Evolutionary conservation across 1,139 yeast species (phyloP).

Genomic region (Blastobotrys ciferrii): DNA sequence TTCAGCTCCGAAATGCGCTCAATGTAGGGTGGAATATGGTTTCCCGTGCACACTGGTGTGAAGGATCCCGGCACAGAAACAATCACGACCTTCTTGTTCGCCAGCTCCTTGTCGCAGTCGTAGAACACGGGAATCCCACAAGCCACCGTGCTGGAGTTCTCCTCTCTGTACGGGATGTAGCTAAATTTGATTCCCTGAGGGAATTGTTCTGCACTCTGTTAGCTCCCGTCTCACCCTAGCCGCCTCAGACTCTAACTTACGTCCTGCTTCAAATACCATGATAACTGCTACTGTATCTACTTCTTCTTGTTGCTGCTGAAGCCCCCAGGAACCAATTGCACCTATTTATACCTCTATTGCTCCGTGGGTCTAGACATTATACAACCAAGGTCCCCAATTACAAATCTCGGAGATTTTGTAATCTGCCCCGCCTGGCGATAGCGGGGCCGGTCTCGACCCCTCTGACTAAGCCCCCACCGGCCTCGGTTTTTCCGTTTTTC

Average conservation of each 20-base stretch:
- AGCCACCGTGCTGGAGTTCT: conserved; percentile 40
- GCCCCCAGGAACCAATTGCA: no score
- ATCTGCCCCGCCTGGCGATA: no score
- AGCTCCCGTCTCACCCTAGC: background rate
- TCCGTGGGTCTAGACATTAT: no score
- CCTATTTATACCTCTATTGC: no score
- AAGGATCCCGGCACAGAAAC: conserved; percentile 90
- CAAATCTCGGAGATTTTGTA: no score
- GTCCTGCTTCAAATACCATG: conserved; percentile 19
- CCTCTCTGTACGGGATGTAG: conserved; percentile 54
- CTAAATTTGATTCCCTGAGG: conserved; percentile 52
- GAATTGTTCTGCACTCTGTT: conserved; percentile 27
- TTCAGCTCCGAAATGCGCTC: conserved; percentile 51
- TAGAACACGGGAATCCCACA: conserved; percentile 52
- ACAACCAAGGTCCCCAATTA: no score
- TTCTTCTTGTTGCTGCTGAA: no score
- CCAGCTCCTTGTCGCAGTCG: conserved; percentile 47
- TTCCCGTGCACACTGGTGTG: conserved; percentile 78
- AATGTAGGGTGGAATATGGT: conserved; percentile 75
- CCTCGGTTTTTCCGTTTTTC: no score
- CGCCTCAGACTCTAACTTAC: conserved; percentile 9
- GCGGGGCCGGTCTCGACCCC: no score
- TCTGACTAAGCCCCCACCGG: no score
- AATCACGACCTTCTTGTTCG: conserved; percentile 55
- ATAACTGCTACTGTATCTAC: no score